These are phyloP conservation scores for Crassisporium funariophilum DNA, from an alignment of 768 basidiomycete genomes.

Conservation along the genomic window DNA sequence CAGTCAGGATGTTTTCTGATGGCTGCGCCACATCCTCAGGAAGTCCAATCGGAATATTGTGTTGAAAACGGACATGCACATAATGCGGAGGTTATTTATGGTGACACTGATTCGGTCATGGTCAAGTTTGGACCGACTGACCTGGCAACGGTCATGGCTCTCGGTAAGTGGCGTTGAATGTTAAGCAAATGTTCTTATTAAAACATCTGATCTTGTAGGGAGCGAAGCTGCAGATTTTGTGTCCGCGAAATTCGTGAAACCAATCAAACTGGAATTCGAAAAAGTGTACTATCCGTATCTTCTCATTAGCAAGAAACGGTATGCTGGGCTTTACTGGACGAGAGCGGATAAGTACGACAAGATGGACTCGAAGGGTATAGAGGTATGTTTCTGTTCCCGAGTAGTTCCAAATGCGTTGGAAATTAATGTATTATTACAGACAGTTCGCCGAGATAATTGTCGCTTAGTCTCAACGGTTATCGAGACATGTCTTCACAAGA, in stretches of 20 bases:
- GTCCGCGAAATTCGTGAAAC: constrained; percentile 87
- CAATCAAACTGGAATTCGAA: constrained; percentile 99
- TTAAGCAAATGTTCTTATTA: not conserved
- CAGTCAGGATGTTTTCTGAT: not conserved
- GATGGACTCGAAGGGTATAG: constrained; percentile 99
- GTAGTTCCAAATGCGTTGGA: not conserved
- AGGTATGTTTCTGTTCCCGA: constrained; percentile 52
- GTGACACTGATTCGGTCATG: constrained; percentile 99
- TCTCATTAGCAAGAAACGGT: constrained; percentile 98
- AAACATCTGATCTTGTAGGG: constrained; percentile 47
- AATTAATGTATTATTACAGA: constrained; percentile 47
- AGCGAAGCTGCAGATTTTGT: constrained; percentile 92
- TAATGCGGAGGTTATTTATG: constrained; percentile 95
- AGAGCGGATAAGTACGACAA: constrained; percentile 94
- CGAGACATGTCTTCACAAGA: constrained; percentile 96
- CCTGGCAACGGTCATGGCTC: constrained; percentile 81
- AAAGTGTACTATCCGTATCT: constrained; percentile 99
- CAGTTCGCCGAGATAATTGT: constrained; percentile 97
- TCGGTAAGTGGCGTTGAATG: constrained; percentile 58
- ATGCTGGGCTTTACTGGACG: constrained; percentile 98
- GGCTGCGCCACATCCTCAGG: constrained; percentile 39
- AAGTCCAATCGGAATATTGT: constrained; percentile 88
- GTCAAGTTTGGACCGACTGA: constrained; percentile 93
- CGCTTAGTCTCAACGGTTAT: constrained; percentile 98
- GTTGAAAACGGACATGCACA: constrained; percentile 82